Conservation (phyloP, 805 yeast species). For the Cyberlindnera petersonii region DNA sequence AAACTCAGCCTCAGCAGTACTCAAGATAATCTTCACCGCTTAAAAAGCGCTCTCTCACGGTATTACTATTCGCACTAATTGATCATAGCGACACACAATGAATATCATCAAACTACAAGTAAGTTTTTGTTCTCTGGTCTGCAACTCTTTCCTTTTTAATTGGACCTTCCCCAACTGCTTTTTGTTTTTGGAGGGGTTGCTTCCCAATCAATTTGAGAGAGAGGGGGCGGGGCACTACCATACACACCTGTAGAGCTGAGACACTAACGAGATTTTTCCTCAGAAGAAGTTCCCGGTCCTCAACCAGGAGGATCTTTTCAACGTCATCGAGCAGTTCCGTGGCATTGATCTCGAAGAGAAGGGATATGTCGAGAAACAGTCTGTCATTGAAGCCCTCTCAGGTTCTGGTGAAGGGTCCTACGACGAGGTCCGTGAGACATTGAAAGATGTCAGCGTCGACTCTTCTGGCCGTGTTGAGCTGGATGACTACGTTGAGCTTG, state of each 20-base stretch:
- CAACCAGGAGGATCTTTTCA: conserved; percentile 82
- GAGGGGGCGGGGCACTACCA: conserved; percentile 1
- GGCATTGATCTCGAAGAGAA: conserved; percentile 83
- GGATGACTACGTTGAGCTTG: conserved; percentile 86
- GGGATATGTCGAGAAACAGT: conserved; percentile 92
- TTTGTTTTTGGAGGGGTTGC: too few species aligned
- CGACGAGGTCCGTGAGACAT: conserved; percentile 90
- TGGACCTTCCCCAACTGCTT: neutral
- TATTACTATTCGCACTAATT: too few species aligned
- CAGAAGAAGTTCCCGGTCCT: conserved; percentile 84
- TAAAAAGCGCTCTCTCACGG: too few species aligned
- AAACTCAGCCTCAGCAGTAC: too few species aligned
- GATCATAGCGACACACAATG: too few species aligned
- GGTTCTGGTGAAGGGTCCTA: conserved; percentile 76
- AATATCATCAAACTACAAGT: conserved; percentile 62
- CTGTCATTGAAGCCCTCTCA: conserved; percentile 79
- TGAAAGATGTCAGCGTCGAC: conserved; percentile 87
- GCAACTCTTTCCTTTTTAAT: too few species aligned
- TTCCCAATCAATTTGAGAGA: neutral
- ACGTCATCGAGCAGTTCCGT: conserved; percentile 82
- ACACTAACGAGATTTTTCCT: too few species aligned
- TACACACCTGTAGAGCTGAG: too few species aligned
- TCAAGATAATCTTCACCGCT: too few species aligned
- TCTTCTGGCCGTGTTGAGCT: conserved; percentile 96
- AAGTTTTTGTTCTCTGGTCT: too few species aligned